Conservation (phyloP, 78 protist genomes). For the Polysphondylium violaceum region DNA sequence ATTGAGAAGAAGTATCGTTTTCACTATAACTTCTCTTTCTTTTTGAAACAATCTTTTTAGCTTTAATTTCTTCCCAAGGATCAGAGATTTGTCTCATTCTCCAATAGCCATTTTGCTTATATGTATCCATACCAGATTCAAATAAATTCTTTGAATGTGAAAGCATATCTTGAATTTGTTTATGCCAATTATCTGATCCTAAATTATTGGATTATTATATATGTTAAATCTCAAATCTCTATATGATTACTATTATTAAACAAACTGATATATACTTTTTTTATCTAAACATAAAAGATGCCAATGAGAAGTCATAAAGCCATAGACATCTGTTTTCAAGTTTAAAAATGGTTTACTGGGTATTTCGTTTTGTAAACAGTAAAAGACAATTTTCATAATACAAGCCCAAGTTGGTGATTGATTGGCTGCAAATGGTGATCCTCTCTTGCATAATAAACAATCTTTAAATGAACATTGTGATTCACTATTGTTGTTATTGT, state of each 20-base stretch:
- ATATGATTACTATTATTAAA: background rate
- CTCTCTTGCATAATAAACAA: constrained; percentile 59
- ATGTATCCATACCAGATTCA: constrained; percentile 65
- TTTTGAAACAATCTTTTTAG: constrained; percentile 52
- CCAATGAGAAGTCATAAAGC: constrained; percentile 80
- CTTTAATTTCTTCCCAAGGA: constrained; percentile 75
- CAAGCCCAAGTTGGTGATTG: constrained; percentile 81
- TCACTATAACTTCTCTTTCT: constrained; percentile 69
- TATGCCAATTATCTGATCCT: constrained; percentile 80
- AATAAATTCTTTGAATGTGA: constrained; percentile 57
- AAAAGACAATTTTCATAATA: constrained; percentile 65
- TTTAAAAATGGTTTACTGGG: constrained; percentile 58
- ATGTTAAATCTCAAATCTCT: background rate
- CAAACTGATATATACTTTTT: constrained; percentile 35
- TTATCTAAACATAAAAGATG: constrained; percentile 67
- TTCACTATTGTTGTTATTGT: background rate
- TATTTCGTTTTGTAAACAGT: constrained; percentile 59
- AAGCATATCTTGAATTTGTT: constrained; percentile 75
- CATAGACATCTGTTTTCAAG: constrained; percentile 67
- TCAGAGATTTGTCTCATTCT: constrained; percentile 63
- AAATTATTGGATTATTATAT: background rate
- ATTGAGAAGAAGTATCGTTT: background rate
- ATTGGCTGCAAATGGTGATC: constrained; percentile 51
- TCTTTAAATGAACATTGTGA: constrained; percentile 48
- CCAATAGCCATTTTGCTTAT: constrained; percentile 79